Conservation (phyloP, 768 basidiomycete species). For the Suillus brevipes region DNA sequence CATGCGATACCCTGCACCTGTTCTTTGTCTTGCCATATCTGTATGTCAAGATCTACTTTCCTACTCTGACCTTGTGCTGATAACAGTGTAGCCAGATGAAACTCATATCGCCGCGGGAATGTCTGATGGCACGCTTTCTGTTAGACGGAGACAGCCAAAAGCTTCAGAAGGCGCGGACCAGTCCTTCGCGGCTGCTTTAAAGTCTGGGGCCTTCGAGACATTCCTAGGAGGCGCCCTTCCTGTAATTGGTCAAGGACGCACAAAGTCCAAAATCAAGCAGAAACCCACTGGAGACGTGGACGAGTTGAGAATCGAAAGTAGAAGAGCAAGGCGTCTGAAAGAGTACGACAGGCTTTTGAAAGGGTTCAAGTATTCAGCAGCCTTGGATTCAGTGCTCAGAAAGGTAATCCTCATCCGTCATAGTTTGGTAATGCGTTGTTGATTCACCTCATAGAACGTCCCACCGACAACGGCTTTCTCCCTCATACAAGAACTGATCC, state of each 20-base stretch:
- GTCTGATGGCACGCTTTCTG: constrained; percentile 97
- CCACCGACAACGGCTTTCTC: constrained; percentile 87
- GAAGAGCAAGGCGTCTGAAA: constrained; percentile 67
- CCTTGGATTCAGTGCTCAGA: constrained; percentile 86
- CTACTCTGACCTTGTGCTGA: constrained; percentile 13
- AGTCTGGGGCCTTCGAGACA: constrained; percentile 63
- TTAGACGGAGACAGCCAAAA: constrained; percentile 84
- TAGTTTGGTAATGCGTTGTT: not conserved
- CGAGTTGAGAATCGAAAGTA: constrained; percentile 78
- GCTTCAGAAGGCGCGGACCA: constrained; percentile 51
- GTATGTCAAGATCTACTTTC: constrained; percentile 46
- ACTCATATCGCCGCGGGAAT: constrained; percentile 97
- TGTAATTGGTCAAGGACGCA: constrained; percentile 53
- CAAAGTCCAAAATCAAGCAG: constrained; percentile 48
- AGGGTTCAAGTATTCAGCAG: constrained; percentile 91
- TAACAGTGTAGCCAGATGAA: constrained; percentile 75
- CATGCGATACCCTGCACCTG: constrained; percentile 94
- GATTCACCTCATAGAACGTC: constrained; percentile 54
- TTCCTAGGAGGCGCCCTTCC: constrained; percentile 59
- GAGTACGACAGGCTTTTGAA: constrained; percentile 92
- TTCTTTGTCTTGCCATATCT: constrained; percentile 88
- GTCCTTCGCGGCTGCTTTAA: constrained; percentile 40
- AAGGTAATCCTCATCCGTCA: constrained; percentile 51
- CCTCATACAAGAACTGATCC: constrained; percentile 88
- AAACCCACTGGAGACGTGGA: constrained; percentile 61